Evolutionary conservation across 192 early-diverging fungal species (phyloP).

Genomic region (Linnemannia zychae): DNA sequence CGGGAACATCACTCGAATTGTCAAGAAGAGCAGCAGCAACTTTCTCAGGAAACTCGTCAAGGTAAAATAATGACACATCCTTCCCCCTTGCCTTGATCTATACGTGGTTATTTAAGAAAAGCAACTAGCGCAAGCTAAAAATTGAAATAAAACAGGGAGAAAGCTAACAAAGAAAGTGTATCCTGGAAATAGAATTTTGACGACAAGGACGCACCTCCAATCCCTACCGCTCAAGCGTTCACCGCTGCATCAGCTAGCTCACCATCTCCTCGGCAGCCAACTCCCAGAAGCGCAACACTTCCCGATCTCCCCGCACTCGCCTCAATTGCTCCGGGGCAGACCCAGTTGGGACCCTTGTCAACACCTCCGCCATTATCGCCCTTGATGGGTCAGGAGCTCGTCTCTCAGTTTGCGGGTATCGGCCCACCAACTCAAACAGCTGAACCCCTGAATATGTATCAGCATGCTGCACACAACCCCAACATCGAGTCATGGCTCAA

Average conservation of each 20-base stretch:
- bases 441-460: not conserved
- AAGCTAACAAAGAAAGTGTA: not conserved
- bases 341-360: slow-evolving; percentile 26
- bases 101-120: not conserved
- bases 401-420: not conserved
- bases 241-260: not conserved
- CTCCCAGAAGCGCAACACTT: slow-evolving; percentile 2
- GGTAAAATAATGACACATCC: slow-evolving; percentile 21
- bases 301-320: slow-evolving; percentile 22
- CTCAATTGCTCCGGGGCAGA: slow-evolving; percentile 6
- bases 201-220: slow-evolving; percentile 55
- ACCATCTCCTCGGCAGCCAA: not conserved
- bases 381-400: slow-evolving; percentile 29
- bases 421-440: not conserved
- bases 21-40: slow-evolving; percentile 55
- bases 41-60: slow-evolving; percentile 52
- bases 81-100: too few species aligned
- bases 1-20: slow-evolving; percentile 43
- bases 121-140: not conserved
- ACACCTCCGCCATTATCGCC: slow-evolving; percentile 46
- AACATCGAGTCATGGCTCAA: slow-evolving; percentile 34
- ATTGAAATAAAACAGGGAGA: too few species aligned
- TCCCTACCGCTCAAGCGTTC: slow-evolving; percentile 15
- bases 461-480: not conserved
- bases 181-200: slow-evolving; percentile 40